A percentile compares a stretch with the other conserved stretches of the same genome.
Evolutionary conservation across 2,329 filamentous ascomycete species (phyloP).

Genomic region (Epichloe typhina): DNA sequence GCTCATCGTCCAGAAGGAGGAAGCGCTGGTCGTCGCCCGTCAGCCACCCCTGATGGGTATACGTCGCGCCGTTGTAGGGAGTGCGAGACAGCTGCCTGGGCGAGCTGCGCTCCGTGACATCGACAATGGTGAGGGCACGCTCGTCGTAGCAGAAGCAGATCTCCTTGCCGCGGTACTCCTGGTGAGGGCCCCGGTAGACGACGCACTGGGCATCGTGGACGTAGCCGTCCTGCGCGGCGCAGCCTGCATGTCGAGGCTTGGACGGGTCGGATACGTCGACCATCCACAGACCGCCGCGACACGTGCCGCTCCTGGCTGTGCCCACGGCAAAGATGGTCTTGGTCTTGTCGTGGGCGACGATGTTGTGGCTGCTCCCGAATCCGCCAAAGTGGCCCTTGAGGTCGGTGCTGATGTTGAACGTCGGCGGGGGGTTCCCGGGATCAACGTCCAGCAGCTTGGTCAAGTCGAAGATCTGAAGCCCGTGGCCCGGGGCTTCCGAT

Average conservation of each 20-base stretch:
- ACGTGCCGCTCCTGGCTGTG: no score
- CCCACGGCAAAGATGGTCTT: no score
- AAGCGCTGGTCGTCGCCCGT: conserved; percentile 28
- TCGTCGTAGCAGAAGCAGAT: conserved; percentile 16
- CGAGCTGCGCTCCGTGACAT: conserved; percentile 33
- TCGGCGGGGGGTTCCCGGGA: no score
- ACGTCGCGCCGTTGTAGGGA: conserved; percentile 37
- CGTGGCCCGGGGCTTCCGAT: no score
- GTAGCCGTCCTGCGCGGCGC: conserved; percentile 34
- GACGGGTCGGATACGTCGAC: conserved; percentile 39
- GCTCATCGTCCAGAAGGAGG: conserved; percentile 34
- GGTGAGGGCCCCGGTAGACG: conserved; percentile 35
- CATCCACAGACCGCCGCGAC: conserved; percentile 23
- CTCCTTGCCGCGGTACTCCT: conserved; percentile 24
- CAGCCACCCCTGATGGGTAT: conserved; percentile 43
- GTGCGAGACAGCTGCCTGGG: conserved; percentile 36
- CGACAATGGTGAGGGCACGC: conserved; percentile 21
- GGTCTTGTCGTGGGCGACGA: no score
- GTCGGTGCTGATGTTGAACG: no score
- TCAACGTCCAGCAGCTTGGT: no score
- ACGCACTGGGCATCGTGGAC: conserved; percentile 41
- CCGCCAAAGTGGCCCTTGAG: no score
- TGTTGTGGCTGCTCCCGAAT: no score
- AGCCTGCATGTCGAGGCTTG: conserved; percentile 36
- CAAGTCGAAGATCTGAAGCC: no score